Percentiles rank a stretch among this genome's conserved stretches.
Evolutionary conservation across 768 basidiomycete genomes (phyloP).

Genomic region (Termitomyces sp.): DNA sequence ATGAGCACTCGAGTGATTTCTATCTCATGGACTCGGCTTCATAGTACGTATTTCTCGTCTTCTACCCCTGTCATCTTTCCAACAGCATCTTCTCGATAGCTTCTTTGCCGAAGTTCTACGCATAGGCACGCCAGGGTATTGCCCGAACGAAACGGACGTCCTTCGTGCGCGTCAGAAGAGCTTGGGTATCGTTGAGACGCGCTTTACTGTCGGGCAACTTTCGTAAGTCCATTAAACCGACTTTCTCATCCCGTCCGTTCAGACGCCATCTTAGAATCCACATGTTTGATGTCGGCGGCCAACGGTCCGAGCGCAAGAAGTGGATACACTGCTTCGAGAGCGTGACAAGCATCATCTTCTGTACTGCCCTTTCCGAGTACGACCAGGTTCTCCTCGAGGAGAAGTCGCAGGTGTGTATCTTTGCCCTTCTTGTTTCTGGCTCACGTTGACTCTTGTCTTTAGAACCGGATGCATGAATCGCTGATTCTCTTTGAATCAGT

Average conservation of each 20-base stretch:
- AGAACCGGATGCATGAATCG: slow-evolving; percentile 95
- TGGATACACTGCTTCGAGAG: slow-evolving; percentile 54
- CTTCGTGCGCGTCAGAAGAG: slow-evolving; percentile 86
- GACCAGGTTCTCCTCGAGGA: slow-evolving; percentile 70
- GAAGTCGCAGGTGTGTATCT: slow-evolving; percentile 49
- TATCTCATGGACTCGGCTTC: neutral
- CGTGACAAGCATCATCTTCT: slow-evolving; percentile 57
- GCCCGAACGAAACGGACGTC: slow-evolving; percentile 84
- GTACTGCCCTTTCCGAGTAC: slow-evolving; percentile 65
- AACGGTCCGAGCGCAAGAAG: slow-evolving; percentile 79
- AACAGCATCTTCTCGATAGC: slow-evolving; percentile 29
- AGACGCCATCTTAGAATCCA: slow-evolving; percentile 33
- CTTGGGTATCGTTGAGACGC: slow-evolving; percentile 86
- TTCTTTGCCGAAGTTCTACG: slow-evolving; percentile 86
- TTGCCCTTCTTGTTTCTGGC: slow-evolving; percentile 21
- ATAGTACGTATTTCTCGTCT: slow-evolving; percentile 52
- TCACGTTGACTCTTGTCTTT: neutral
- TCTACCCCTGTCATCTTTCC: neutral
- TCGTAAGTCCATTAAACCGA: slow-evolving; percentile 39
- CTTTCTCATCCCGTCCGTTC: slow-evolving; percentile 14
- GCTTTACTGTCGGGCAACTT: slow-evolving; percentile 65
- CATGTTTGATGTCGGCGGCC: slow-evolving; percentile 80
- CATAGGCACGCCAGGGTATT: slow-evolving; percentile 76
- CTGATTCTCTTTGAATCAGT: slow-evolving; percentile 89
- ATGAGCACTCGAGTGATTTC: slow-evolving; percentile 3